A percentile compares a stretch with the other conserved stretches of the same genome.
Conservation (phyloP, 306 rosid genomes). For the Ammopiptanthus mongolicus region DNA sequence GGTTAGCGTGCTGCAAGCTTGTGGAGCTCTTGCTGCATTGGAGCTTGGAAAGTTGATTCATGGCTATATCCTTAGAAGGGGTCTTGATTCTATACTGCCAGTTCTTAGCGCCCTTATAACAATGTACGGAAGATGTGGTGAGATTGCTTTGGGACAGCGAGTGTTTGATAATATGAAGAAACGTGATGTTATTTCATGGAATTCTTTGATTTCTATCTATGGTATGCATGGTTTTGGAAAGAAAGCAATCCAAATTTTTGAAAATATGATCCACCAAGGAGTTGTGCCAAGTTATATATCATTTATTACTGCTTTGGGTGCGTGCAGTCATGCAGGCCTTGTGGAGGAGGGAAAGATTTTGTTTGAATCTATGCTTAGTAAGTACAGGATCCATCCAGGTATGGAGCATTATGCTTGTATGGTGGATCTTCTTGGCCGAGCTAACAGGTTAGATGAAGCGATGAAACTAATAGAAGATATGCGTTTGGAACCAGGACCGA, state of each 20-base stretch:
- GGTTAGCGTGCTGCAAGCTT: constrained; percentile 93
- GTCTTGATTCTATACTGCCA: constrained; percentile 80
- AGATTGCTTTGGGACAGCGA: constrained; percentile 55
- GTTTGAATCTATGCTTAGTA: constrained; percentile 57
- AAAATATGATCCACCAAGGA: constrained; percentile 60
- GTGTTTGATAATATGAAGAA: constrained; percentile 56
- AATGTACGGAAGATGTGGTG: constrained; percentile 89
- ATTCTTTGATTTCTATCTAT: constrained; percentile 79
- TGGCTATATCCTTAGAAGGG: constrained; percentile 80
- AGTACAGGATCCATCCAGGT: constrained; percentile 55
- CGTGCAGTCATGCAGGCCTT: constrained; percentile 88
- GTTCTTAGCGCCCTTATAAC: constrained; percentile 69
- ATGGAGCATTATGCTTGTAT: constrained; percentile 86
- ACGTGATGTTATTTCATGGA: constrained; percentile 75
- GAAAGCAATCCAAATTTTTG: constrained; percentile 60
- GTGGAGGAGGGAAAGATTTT: constrained; percentile 68
- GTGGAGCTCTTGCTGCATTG: constrained; percentile 73
- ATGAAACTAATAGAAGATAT: constrained; percentile 64
- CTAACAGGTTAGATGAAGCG: constrained; percentile 82
- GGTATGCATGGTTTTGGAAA: constrained; percentile 82
- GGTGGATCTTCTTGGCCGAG: constrained; percentile 96
- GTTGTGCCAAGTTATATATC: constrained; percentile 67
- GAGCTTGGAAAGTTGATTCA: constrained; percentile 85
- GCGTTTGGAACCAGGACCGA: constrained; percentile 71
- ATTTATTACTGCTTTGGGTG: constrained; percentile 73